phyloP scores from a whole-genome alignment of 2,329 filamentous ascomycete genomes.

The Nothophoma quercina region DNA sequence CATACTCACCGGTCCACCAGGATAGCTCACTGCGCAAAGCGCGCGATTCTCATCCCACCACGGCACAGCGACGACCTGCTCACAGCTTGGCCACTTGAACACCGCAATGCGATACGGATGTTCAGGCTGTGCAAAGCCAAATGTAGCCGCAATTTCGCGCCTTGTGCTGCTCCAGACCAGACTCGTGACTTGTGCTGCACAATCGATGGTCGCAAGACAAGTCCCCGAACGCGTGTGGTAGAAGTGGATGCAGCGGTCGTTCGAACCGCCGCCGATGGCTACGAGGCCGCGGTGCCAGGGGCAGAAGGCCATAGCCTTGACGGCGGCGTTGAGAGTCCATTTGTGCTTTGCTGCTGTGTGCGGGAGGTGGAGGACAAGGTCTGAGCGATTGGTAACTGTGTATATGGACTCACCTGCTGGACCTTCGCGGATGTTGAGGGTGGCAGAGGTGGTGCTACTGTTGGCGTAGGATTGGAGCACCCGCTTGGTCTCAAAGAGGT shows the following conservation, averaged over 20 bases:
- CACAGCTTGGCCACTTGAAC: constrained; percentile 93
- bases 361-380: constrained; percentile 55
- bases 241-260: constrained; percentile 96
- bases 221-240: constrained; percentile 86
- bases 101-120: constrained; percentile 90
- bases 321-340: constrained; percentile 83
- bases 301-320: constrained; percentile 97
- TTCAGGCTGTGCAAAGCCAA: constrained; percentile 90
- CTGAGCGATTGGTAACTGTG: constrained; percentile 43
- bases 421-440: constrained; percentile 36
- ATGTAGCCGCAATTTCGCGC: constrained; percentile 89
- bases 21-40: constrained; percentile 87
- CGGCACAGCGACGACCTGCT: constrained; percentile 82
- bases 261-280: constrained; percentile 90
- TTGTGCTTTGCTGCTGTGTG: constrained; percentile 70
- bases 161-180: constrained; percentile 88
- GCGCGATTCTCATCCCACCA: constrained; percentile 83
- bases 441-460: constrained; percentile 18
- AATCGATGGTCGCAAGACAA: constrained; percentile 86
- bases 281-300: constrained; percentile 89
- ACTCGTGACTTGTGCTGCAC: constrained; percentile 90
- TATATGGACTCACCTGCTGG: constrained; percentile 43
- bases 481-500: constrained; percentile 75
- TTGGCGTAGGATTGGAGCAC: constrained; percentile 54
- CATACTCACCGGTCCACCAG: constrained; percentile 63